These are phyloP conservation scores for Phytopythium delawarense DNA, from an alignment of 352 stramenopile genomes.

Conservation along the genomic window DNA sequence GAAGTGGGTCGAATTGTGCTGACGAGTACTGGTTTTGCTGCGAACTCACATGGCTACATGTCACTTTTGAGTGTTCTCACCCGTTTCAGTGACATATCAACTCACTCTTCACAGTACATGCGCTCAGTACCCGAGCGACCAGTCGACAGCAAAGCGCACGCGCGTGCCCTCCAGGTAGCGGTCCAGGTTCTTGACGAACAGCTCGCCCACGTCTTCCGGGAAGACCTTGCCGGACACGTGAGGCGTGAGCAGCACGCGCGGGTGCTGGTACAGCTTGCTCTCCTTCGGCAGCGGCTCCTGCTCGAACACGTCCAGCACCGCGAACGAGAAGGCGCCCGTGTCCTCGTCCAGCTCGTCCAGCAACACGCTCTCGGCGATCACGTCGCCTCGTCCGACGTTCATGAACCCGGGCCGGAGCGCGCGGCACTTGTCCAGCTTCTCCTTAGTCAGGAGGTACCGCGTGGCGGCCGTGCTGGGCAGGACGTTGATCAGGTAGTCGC, in stretches of 20 bases:
- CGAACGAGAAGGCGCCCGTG: conserved; percentile 44
- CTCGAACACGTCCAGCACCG: conserved; percentile 63
- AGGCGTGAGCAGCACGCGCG: conserved; percentile 69
- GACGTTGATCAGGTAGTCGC: conserved; percentile 82
- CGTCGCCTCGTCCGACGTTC: conserved; percentile 84
- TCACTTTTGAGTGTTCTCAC: not conserved
- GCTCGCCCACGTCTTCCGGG: conserved; percentile 62
- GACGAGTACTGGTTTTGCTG: not conserved
- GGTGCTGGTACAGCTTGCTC: conserved; percentile 61
- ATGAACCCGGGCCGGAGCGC: conserved; percentile 69
- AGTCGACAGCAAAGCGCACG: conserved; percentile 44
- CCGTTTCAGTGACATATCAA: not conserved
- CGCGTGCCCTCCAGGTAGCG: conserved; percentile 25
- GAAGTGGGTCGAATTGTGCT: not conserved
- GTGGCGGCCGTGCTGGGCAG: conserved; percentile 77
- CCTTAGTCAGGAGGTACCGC: conserved; percentile 52
- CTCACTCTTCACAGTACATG: not conserved
- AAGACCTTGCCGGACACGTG: conserved; percentile 80
- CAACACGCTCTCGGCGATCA: conserved; percentile 60
- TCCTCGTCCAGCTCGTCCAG: conserved; percentile 51
- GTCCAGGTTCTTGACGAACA: conserved; percentile 65
- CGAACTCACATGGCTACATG: not conserved
- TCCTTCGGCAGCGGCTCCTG: conserved; percentile 43
- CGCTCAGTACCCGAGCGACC: conserved; percentile 42
- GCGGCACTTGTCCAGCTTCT: conserved; percentile 36